Base-by-base conservation (phyloP, 2,329 filamentous ascomycete species). In the Hypoxylon sp. region DNA sequence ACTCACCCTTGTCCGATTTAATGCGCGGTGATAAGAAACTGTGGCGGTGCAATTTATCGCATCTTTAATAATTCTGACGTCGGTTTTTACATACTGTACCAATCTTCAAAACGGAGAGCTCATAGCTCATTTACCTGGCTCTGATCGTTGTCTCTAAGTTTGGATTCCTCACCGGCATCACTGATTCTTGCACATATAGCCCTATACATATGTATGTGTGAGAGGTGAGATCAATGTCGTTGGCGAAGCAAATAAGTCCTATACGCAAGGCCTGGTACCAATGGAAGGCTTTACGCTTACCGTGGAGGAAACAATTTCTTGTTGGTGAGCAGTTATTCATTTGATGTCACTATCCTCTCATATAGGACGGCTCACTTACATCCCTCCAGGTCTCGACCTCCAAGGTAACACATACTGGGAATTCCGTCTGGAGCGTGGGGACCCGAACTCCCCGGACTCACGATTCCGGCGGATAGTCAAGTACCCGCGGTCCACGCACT, bases 361-460 rank as follows among this genome's bases (percentile, higher is more conserved):
- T 8, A 27, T 16, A 4, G 20, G 15, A 11, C 5, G 23, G 23
- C 42, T 35, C 12, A 42, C 37, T 38, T 23, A 46, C 41, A 38
- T 27, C 16, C 20, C 19, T 9, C 15, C 57, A 87, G 84, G 85
- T 59, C 75, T 80, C 62, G 85, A 88, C 65, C 81, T 87, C 50
- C 65, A 81, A 16, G 83, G 84, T 46, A 87, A 88, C 71, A 87
- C 84, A 3, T 88, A 81, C 73, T 88, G 85, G 84, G 82, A 87
- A 63, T 87, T 88, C 71, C 77, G 77, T 51, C 78, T 85, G 59
- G 62, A 71, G 5, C 74, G 76, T 45, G 70, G 71, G 52, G 63
- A 68, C 47, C 61, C 55, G 12, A 35, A 55, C 26, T 27, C 25
- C 0, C 49, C 57, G 2, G 47, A 68, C 34, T 60, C 66, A 23